These are phyloP conservation scores for Phytophthora hibernalis DNA, from an alignment of 352 stramenopile genomes.

Conservation along the genomic window DNA sequence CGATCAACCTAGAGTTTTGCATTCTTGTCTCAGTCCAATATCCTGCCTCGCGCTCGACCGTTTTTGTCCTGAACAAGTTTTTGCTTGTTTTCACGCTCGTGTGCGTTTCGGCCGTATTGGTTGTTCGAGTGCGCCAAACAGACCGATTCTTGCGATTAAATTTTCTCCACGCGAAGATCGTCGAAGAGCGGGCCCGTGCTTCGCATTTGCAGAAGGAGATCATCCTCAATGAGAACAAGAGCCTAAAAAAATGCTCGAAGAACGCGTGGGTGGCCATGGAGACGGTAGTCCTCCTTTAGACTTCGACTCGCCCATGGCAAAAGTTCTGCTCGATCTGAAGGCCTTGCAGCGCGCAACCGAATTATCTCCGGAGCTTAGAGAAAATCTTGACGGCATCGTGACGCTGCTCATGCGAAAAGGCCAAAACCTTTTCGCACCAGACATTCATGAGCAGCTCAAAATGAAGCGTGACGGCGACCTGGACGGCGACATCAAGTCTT, in stretches of 20 bases:
- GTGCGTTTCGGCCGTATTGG: slow-evolving; percentile 56
- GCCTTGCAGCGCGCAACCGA: slow-evolving; percentile 69
- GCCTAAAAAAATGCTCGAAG: slow-evolving; percentile 86
- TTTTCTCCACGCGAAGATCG: slow-evolving; percentile 75
- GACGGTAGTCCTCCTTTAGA: slow-evolving; percentile 51
- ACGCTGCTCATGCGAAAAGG: slow-evolving; percentile 80
- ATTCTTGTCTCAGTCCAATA: slow-evolving; percentile 69
- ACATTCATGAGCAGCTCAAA: slow-evolving; percentile 85
- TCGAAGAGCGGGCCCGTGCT: slow-evolving; percentile 70
- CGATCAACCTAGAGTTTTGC: slow-evolving; percentile 70
- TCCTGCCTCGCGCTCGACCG: slow-evolving; percentile 58
- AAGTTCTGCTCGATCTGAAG: slow-evolving; percentile 81
- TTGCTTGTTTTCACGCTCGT: slow-evolving; percentile 70
- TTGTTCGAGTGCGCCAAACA: slow-evolving; percentile 75
- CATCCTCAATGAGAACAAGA: slow-evolving; percentile 88
- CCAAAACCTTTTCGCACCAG: slow-evolving; percentile 80
- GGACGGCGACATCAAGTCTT: slow-evolving; percentile 83
- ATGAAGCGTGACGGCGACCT: slow-evolving; percentile 74
- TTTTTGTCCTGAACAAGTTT: slow-evolving; percentile 81
- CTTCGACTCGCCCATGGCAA: slow-evolving; percentile 84
- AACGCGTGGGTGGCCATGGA: slow-evolving; percentile 45
- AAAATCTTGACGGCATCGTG: slow-evolving; percentile 82
- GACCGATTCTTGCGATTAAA: slow-evolving; percentile 81
- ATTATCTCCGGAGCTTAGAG: slow-evolving; percentile 65
- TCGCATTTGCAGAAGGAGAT: slow-evolving; percentile 81